phyloP scores from a whole-genome alignment of 2,329 filamentous ascomycete genomes.

The Arthrobotrys iridis region DNA sequence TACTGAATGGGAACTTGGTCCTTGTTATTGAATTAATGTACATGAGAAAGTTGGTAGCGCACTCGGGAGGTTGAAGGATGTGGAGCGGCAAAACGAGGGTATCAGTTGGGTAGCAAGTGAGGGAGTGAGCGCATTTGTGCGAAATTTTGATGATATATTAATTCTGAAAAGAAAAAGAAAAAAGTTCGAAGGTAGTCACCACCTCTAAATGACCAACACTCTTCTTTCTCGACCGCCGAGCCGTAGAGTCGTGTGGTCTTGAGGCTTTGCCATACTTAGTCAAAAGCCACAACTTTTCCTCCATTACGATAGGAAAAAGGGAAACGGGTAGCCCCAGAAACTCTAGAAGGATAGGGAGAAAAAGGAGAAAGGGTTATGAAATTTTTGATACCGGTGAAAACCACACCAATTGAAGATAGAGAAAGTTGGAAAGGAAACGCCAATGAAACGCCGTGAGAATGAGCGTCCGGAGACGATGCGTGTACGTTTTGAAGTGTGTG shows the following conservation, averaged over 20 bases:
- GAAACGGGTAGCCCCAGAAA: conserved; percentile 17
- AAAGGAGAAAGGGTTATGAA: conserved; percentile 2
- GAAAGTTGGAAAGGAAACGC: conserved; percentile 25
- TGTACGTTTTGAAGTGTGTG: conserved; percentile 46
- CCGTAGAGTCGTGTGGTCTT: background rate
- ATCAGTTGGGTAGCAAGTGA: background rate
- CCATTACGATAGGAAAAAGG: conserved; percentile 24
- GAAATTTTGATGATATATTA: background rate
- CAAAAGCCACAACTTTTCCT: conserved; percentile 1
- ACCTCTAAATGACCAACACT: background rate
- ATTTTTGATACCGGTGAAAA: conserved; percentile 17
- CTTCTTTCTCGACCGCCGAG: background rate
- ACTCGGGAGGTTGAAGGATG: background rate
- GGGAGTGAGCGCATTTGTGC: background rate
- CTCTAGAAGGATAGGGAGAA: conserved; percentile 12
- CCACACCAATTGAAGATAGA: conserved; percentile 22
- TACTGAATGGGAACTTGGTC: background rate
- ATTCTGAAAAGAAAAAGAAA: background rate
- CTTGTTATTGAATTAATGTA: conserved; percentile 5
- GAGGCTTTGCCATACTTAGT: conserved; percentile 11
- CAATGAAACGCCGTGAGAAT: conserved; percentile 46
- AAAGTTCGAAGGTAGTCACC: conserved; percentile 6
- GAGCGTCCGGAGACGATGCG: conserved; percentile 42
- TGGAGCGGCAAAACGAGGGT: background rate
- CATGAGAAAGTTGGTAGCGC: conserved; percentile 7